Evolutionary conservation across 305 asterid genomes (phyloP).

Genomic region (Rubia tinctorum): DNA sequence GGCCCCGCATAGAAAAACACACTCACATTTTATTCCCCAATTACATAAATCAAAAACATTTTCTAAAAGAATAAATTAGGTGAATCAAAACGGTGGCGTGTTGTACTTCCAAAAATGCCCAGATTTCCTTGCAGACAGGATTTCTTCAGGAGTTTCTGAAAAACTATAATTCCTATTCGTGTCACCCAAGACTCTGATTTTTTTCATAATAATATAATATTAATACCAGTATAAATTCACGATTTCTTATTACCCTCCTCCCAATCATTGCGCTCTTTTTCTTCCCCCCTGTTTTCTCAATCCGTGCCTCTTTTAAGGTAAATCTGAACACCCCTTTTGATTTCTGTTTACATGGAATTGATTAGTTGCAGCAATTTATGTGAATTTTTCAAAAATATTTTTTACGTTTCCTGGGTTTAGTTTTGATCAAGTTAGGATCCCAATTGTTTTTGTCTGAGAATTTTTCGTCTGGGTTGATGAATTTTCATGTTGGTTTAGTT

Average conservation of each 20-base stretch:
- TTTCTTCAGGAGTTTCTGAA: background rate
- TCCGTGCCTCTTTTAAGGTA: background rate
- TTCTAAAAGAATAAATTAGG: background rate
- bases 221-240: background rate
- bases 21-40: no score
- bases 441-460: background rate
- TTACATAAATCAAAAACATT: no score
- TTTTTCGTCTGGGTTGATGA: background rate
- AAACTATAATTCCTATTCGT: background rate
- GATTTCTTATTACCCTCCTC: background rate
- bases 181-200: background rate
- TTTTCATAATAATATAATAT: background rate
- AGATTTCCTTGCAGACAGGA: background rate
- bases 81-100: conserved; percentile 4
- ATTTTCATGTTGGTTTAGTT: background rate
- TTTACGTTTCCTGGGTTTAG: background rate
- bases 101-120: background rate
- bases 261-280: background rate
- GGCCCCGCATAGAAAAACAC: no score
- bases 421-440: background rate
- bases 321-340: background rate
- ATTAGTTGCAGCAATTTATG: background rate
- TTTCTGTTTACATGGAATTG: background rate
- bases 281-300: background rate
- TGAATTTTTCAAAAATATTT: no score